phyloP scores from a whole-genome alignment of 177 flowering plant species.

The Vitis hybrid region DNA sequence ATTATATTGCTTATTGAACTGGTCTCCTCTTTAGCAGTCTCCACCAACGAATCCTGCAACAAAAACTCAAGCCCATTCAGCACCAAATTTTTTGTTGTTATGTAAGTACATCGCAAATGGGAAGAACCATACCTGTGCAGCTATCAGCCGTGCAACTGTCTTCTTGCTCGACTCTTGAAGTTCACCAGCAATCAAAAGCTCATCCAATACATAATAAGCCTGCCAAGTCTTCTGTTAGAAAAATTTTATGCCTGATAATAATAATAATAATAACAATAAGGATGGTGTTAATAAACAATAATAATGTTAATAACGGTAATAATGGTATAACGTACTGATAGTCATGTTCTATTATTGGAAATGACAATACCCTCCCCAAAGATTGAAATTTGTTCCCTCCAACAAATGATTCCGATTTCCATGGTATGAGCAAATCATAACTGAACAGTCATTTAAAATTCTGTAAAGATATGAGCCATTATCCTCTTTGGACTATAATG shows the following conservation, averaged over 20 bases:
- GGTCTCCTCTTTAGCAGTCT: conserved; percentile 64
- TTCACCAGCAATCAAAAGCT: conserved; percentile 58
- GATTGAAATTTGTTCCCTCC: too few species aligned
- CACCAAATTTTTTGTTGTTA: not conserved
- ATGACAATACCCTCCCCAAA: too few species aligned
- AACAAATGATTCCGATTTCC: too few species aligned
- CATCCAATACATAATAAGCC: conserved; percentile 55
- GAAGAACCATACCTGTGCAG: conserved; percentile 41
- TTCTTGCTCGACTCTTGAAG: conserved; percentile 67
- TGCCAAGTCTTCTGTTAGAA: conserved; percentile 8
- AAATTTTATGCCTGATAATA: not conserved
- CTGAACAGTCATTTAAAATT: too few species aligned
- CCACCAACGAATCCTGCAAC: conserved; percentile 49
- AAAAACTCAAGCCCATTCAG: not conserved
- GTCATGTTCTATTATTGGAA: too few species aligned
- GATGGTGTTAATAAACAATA: too few species aligned
- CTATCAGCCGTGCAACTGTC: conserved; percentile 48
- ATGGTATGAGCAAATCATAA: too few species aligned
- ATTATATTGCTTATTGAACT: conserved; percentile 63
- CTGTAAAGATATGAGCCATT: too few species aligned
- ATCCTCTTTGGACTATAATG: too few species aligned
- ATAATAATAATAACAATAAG: too few species aligned
- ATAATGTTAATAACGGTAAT: too few species aligned
- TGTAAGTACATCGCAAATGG: not conserved
- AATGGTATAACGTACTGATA: too few species aligned